Evolutionary conservation across 1,284 basidiomycete genomes (phyloP).

Genomic region (Ustilago trichophora): DNA sequence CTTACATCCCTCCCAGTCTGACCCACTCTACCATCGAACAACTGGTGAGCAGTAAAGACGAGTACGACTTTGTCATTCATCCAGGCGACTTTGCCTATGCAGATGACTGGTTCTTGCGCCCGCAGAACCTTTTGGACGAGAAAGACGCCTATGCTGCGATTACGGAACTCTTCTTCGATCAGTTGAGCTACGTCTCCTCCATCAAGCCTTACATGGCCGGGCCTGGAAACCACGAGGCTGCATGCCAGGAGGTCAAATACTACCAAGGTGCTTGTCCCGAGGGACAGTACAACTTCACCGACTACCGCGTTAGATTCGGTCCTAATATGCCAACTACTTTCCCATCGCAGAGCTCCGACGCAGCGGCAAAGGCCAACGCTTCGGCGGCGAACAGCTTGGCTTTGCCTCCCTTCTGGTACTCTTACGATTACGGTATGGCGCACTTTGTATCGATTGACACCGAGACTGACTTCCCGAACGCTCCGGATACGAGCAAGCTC

Average conservation of each 20-base stretch:
- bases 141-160: constrained; percentile 48
- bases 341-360: constrained; percentile 9
- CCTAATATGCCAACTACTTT: constrained; percentile 48
- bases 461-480: constrained; percentile 51
- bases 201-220: constrained; percentile 53
- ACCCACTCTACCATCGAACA: constrained; percentile 43
- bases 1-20: constrained; percentile 24
- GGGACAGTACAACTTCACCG: constrained; percentile 55
- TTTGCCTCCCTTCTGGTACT: constrained; percentile 47
- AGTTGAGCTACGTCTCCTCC: constrained; percentile 61
- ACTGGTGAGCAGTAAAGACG: constrained; percentile 15
- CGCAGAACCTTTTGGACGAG: constrained; percentile 32
- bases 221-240: constrained; percentile 56
- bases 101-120: constrained; percentile 62
- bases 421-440: constrained; percentile 50
- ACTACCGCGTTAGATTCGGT: constrained; percentile 31
- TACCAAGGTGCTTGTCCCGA: constrained; percentile 30
- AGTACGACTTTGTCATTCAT: constrained; percentile 46
- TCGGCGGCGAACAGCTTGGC: constrained; percentile 12
- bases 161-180: constrained; percentile 66
- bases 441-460: constrained; percentile 57
- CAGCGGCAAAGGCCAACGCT: constrained; percentile 9
- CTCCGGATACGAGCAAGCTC: constrained; percentile 45
- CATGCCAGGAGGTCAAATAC: constrained; percentile 28
- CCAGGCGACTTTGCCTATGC: constrained; percentile 67